Base-by-base conservation (phyloP, 1,284 basidiomycete genomes). In the Marasmius tenuissimus region DNA sequence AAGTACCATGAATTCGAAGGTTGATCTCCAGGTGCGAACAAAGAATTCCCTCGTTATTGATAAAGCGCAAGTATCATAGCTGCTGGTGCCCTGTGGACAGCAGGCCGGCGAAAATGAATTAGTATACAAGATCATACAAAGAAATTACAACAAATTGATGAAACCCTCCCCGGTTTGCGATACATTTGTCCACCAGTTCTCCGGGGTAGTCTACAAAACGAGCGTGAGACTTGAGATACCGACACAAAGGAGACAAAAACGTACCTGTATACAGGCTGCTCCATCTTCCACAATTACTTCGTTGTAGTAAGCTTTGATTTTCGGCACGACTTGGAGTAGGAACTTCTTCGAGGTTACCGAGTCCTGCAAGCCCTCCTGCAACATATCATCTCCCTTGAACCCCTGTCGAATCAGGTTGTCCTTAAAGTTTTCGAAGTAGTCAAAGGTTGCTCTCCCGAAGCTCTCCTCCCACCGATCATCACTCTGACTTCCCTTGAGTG, bases 301-400 rank as follows among this genome's bases (percentile, higher is more conserved):
- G 52, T 71, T 74, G 65, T 64, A 49, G 58, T 66, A 50, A 18
- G 47, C 48, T 16, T 37, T 50, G 14, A 40, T 70, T 40, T 70
- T 69, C 35, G 73, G 64, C 35, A 75, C 72, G 20, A 78, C 63
- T 33, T 75, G 73, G 38, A 76, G 53, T 60, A 71, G 70, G 69
- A 77, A 72, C 2, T 71, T 76, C 65, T 75, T 76, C 38, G 71
- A 68, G 4, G 67, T 49, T 27, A 75, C 60, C 5, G 62, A 66
- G 57, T 78, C 75, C 16, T 65, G 67, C 48, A 78, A 68, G 16
- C 76, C 74, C 67, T 78, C 76, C 58, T 75, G 75, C 33, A 77
- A 62, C 72, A 78, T 71, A 1, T 75, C 72, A 52, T 76, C 76
- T 8, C 67, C 69, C 52, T 72, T 70, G 65, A 77, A 77, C 10